Conservation (phyloP, 352 stramenopile species). For the Pythium myriotylum region DNA sequence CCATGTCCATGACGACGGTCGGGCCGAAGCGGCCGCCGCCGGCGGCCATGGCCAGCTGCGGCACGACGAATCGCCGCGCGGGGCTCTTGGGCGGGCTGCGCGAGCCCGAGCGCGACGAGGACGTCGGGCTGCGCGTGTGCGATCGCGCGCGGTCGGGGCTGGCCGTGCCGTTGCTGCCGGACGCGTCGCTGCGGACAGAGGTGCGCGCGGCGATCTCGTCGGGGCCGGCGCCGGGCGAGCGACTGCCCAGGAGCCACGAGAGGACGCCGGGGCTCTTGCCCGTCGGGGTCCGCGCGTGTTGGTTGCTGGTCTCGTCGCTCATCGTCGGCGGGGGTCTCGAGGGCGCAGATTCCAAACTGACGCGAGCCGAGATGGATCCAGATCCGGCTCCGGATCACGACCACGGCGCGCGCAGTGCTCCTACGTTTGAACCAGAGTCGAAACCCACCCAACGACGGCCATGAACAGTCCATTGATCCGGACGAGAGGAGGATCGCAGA, state of each 20-base stretch:
- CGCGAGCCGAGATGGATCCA: slow-evolving; percentile 2
- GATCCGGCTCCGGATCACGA: no score
- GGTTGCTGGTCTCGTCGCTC: slow-evolving; percentile 18
- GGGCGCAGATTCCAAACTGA: slow-evolving; percentile 19
- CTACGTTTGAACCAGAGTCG: not conserved
- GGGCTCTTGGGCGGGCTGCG: slow-evolving; percentile 13
- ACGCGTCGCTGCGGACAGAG: slow-evolving; percentile 7
- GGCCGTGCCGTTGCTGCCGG: slow-evolving; percentile 7
- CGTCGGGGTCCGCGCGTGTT: not conserved
- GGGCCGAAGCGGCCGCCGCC: slow-evolving; percentile 11
- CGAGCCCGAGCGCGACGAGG: not conserved
- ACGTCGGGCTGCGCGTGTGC: slow-evolving; percentile 6
- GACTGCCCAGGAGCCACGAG: slow-evolving; percentile 17
- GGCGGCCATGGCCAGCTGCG: slow-evolving; percentile 1
- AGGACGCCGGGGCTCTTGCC: slow-evolving; percentile 18
- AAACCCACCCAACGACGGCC: not conserved
- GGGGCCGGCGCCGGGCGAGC: slow-evolving; percentile 7
- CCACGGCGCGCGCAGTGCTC: no score
- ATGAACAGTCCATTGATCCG: not conserved
- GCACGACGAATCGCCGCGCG: slow-evolving; percentile 9
- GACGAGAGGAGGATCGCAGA: slow-evolving; percentile 7
- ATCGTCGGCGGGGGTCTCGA: not conserved
- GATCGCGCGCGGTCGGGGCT: slow-evolving; percentile 13
- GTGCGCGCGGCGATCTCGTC: not conserved
- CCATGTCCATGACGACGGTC: slow-evolving; percentile 14